phyloP scores from a whole-genome alignment of 306 rosid genomes.

The Elaeagnus macrophylla region DNA sequence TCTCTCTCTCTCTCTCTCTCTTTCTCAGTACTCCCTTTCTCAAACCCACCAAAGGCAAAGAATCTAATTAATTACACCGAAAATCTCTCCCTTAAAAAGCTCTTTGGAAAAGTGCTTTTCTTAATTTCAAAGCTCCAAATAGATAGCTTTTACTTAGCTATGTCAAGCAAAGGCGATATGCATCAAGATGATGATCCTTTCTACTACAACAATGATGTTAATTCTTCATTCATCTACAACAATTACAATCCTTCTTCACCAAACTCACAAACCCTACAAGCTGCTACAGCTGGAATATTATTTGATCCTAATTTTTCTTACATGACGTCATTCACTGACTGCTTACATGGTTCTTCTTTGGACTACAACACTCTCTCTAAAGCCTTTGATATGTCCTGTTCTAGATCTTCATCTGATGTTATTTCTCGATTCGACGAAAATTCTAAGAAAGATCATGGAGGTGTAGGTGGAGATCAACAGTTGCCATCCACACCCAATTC shows the following conservation, averaged over 20 bases:
- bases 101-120: no score
- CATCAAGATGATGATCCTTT: slow-evolving; percentile 42
- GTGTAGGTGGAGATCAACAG: neutral
- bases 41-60: slow-evolving; percentile 28
- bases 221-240: neutral
- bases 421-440: slow-evolving; percentile 40
- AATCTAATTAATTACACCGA: neutral
- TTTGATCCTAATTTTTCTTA: slow-evolving; percentile 27
- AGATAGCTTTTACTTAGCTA: neutral
- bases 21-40: slow-evolving; percentile 22
- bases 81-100: no score
- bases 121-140: slow-evolving; percentile 17
- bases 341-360: slow-evolving; percentile 50
- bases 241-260: neutral
- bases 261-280: slow-evolving; percentile 28
- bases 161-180: slow-evolving; percentile 41
- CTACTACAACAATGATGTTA: slow-evolving; percentile 33
- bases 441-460: no score
- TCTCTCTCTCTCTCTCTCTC: slow-evolving; percentile 31
- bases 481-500: slow-evolving; percentile 44
- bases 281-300: neutral
- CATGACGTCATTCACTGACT: slow-evolving; percentile 54
- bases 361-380: slow-evolving; percentile 64
- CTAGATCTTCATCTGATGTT: slow-evolving; percentile 42
- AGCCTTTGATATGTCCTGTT: slow-evolving; percentile 77